Conservation (phyloP, 805 yeast genomes). For the Yamadazyma takamatsuzukensis region DNA sequence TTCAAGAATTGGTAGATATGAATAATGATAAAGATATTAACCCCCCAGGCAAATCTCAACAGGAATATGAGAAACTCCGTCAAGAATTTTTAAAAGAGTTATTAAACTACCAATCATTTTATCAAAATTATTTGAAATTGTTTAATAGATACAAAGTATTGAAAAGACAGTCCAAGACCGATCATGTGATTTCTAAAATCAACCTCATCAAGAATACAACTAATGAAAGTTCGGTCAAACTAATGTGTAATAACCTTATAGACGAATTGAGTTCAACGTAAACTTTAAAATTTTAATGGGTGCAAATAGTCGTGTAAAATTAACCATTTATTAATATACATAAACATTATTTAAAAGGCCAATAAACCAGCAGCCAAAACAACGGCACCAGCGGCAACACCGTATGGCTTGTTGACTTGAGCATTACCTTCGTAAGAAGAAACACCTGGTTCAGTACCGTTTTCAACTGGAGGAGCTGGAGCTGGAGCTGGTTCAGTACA, state of each 20-base stretch:
- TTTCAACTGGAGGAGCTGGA: slow-evolving; percentile 15
- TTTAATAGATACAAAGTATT: slow-evolving; percentile 24
- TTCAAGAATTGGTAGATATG: slow-evolving; percentile 19
- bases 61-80: slow-evolving; percentile 21
- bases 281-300: slow-evolving; percentile 13
- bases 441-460: slow-evolving; percentile 7
- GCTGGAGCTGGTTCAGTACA: slow-evolving; percentile 12
- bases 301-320: background rate
- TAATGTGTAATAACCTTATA: slow-evolving; percentile 21
- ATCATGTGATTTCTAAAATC: slow-evolving; percentile 9
- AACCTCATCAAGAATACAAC: slow-evolving; percentile 20
- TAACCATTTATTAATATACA: background rate
- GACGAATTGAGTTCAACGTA: slow-evolving; percentile 19
- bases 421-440: slow-evolving; percentile 9
- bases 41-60: slow-evolving; percentile 1
- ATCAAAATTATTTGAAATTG: slow-evolving; percentile 27
- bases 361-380: slow-evolving; percentile 9
- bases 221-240: slow-evolving; percentile 16
- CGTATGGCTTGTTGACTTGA: slow-evolving; percentile 1
- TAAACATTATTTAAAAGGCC: slow-evolving; percentile 6
- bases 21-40: slow-evolving; percentile 9
- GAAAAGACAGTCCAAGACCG: slow-evolving; percentile 1
- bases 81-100: slow-evolving; percentile 27
- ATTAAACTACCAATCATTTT: slow-evolving; percentile 22
- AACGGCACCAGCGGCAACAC: slow-evolving; percentile 13